Conservation (phyloP, 768 basidiomycete genomes). For the Auriculariales sp. region DNA sequence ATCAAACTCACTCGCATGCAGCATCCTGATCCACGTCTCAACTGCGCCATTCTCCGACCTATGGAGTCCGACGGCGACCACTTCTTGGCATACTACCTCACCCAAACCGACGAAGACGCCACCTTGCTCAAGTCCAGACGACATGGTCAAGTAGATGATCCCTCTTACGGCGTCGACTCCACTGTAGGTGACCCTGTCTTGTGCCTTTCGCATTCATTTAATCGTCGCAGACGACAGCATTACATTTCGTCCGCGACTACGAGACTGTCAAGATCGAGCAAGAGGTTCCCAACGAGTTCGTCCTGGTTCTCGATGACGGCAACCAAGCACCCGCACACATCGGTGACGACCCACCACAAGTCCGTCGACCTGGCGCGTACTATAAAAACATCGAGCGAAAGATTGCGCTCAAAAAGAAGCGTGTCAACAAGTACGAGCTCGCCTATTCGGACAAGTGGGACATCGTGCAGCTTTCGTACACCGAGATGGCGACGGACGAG, state of each 20-base stretch:
- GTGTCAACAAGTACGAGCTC: constrained; percentile 50
- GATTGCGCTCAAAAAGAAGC: constrained; percentile 75
- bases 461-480: constrained; percentile 57
- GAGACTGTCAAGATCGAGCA: constrained; percentile 79
- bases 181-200: neutral
- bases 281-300: constrained; percentile 73
- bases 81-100: constrained; percentile 75
- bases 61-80: constrained; percentile 84
- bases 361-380: constrained; percentile 45
- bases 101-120: constrained; percentile 60
- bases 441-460: constrained; percentile 73
- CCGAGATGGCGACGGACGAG: constrained; percentile 58
- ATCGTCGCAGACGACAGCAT: constrained; percentile 36
- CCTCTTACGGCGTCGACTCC: neutral
- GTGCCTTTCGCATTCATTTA: neutral
- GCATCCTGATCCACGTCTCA: constrained; percentile 66
- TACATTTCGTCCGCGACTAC: constrained; percentile 71
- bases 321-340: constrained; percentile 19
- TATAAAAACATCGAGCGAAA: constrained; percentile 84
- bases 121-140: constrained; percentile 38
- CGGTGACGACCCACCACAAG: constrained; percentile 12
- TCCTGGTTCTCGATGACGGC: constrained; percentile 59
- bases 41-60: constrained; percentile 74
- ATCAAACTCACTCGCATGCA: constrained; percentile 13
- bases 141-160: constrained; percentile 23